Percentiles rank a stretch among this genome's conserved stretches.
phyloP scores from a whole-genome alignment of 331 rosid species.

The Malus hybrid region DNA sequence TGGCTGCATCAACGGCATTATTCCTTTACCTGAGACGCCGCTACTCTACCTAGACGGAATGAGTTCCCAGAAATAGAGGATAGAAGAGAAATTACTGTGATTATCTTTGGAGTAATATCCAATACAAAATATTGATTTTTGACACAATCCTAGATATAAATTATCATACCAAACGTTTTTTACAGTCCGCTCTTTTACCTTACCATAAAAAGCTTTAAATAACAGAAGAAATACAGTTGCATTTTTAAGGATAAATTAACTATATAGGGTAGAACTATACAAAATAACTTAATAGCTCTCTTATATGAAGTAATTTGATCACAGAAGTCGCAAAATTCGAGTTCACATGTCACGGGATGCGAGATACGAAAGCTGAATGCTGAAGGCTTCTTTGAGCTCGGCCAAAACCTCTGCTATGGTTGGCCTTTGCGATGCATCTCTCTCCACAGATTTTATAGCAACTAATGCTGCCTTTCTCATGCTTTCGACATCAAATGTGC shows the following conservation, averaged over 20 bases:
- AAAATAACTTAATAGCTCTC: background rate
- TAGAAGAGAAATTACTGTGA: constrained; percentile 3
- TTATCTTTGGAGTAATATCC: background rate
- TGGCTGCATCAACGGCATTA: constrained; percentile 53
- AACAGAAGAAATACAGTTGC: background rate
- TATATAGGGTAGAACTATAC: background rate
- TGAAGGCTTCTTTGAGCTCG: constrained; percentile 65
- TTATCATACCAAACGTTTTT: background rate
- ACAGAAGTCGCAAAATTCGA: background rate
- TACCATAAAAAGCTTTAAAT: background rate
- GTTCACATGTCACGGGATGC: constrained; percentile 34
- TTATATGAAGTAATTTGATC: background rate
- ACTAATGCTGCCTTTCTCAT: constrained; percentile 62
- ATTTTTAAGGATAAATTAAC: background rate
- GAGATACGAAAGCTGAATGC: constrained; percentile 58
- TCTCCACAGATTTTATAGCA: constrained; percentile 70
- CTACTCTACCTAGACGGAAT: constrained; percentile 24
- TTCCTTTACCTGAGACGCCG: constrained; percentile 34
- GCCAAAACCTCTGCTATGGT: constrained; percentile 59
- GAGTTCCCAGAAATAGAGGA: background rate
- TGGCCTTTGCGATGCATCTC: constrained; percentile 87
- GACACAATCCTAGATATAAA: background rate
- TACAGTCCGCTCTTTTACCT: no score
- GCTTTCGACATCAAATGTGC: constrained; percentile 56
- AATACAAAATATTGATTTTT: background rate